Conservation (phyloP, 768 basidiomycete species). For the Exsudoporus frostii region DNA sequence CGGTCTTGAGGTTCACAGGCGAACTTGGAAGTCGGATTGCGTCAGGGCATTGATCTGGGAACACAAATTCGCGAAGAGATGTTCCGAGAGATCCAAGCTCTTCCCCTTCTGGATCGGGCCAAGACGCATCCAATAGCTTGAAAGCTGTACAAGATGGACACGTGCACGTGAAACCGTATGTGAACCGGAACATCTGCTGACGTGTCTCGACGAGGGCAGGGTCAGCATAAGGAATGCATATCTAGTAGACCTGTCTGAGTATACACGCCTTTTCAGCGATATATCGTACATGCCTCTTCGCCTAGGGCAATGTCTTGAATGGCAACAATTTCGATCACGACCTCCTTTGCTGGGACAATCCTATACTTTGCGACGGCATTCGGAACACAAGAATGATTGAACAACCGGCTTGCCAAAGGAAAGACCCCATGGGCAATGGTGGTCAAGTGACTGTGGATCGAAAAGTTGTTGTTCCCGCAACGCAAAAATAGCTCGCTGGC, state of each 20-base stretch:
- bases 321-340: conserved; percentile 63
- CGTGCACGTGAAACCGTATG: conserved; percentile 66
- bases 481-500: conserved; percentile 45
- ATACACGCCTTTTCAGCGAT: neutral
- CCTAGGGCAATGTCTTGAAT: conserved; percentile 51
- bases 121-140: conserved; percentile 35
- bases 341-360: conserved; percentile 36
- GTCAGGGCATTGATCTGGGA: conserved; percentile 27
- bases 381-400: conserved; percentile 81
- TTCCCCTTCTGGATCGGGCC: conserved; percentile 34
- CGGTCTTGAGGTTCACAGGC: conserved; percentile 21
- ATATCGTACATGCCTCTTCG: conserved; percentile 57
- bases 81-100: conserved; percentile 18
- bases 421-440: conserved; percentile 74
- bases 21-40: conserved; percentile 24
- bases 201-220: conserved; percentile 67
- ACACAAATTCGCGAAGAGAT: conserved; percentile 40
- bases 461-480: conserved; percentile 82
- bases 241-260: conserved; percentile 37
- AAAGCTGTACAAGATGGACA: conserved; percentile 58
- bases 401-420: conserved; percentile 71
- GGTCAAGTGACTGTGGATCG: conserved; percentile 68
- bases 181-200: conserved; percentile 52
- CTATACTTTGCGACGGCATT: conserved; percentile 66
- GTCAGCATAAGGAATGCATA: conserved; percentile 74